Evolutionary conservation across 495 filamentous ascomycete species (phyloP).

Genomic region (Penicillium coprophilum): DNA sequence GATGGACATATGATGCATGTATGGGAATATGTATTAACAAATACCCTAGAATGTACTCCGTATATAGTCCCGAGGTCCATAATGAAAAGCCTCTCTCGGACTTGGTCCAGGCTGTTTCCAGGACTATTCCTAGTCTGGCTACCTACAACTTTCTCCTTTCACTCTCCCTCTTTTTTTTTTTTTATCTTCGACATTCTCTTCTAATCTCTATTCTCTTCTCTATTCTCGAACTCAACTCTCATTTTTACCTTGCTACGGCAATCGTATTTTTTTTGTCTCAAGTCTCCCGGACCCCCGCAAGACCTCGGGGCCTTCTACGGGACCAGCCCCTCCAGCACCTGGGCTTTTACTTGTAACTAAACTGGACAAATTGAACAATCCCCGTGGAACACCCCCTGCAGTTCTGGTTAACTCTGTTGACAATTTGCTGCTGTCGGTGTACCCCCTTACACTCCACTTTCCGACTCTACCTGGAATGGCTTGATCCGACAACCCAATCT

Average conservation of each 20-base stretch:
- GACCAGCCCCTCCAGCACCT: not conserved
- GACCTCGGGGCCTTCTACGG: not conserved
- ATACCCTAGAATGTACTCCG: not conserved
- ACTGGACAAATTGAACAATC: not conserved
- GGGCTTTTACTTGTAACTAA: not conserved
- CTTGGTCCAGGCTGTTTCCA: not conserved
- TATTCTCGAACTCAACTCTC: not conserved
- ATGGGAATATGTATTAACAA: not conserved
- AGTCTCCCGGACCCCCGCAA: not conserved
- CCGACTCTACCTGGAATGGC: slow-evolving; percentile 34
- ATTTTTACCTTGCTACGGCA: not conserved
- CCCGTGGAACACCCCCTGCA: not conserved
- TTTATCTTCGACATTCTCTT: not conserved
- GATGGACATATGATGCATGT: not conserved
- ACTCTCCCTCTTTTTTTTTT: slow-evolving; percentile 5
- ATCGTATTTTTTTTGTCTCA: not conserved
- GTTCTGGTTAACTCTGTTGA: slow-evolving; percentile 24
- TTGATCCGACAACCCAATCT: slow-evolving; percentile 25
- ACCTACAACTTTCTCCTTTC: not conserved
- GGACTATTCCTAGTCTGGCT: slow-evolving; percentile 7
- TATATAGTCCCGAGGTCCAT: not conserved
- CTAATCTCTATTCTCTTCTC: not conserved
- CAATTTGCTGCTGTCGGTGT: slow-evolving; percentile 40
- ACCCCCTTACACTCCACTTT: slow-evolving; percentile 11
- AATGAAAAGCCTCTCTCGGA: not conserved